Conservation (phyloP, 805 yeast species). For the Maudiozyma serrabonitensis region DNA sequence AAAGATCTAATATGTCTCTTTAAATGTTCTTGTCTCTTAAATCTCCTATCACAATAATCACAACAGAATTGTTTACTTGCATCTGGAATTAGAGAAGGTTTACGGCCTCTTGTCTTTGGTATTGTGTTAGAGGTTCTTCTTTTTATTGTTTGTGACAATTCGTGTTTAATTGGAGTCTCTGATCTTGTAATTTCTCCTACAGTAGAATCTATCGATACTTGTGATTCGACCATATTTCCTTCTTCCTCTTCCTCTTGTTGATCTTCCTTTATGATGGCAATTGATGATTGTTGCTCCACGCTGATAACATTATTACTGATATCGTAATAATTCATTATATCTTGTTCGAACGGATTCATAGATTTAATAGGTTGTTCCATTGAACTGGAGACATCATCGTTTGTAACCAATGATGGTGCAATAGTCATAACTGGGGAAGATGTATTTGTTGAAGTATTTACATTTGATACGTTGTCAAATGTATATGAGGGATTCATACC, state of each 20-base stretch:
- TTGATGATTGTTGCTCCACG: not conserved
- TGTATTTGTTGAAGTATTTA: not conserved
- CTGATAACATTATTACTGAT: not conserved
- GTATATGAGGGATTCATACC: not conserved
- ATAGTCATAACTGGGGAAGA: slow-evolving; percentile 1
- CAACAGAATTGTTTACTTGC: slow-evolving; percentile 51
- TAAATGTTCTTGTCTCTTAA: slow-evolving; percentile 69
- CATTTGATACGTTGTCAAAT: not conserved
- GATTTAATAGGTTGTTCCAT: not conserved
- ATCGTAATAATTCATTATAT: not conserved
- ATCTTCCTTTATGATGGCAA: not conserved
- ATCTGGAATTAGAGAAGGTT: slow-evolving; percentile 52
- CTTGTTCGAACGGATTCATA: not conserved
- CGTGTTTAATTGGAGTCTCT: not conserved
- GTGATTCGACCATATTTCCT: not conserved
- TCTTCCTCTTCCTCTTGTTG: not conserved
- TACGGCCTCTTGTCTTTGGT: slow-evolving; percentile 50
- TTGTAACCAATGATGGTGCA: slow-evolving; percentile 1
- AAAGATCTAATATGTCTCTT: slow-evolving; percentile 65
- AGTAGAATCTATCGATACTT: not conserved
- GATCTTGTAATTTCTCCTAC: not conserved
- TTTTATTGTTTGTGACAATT: not conserved
- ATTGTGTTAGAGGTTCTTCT: slow-evolving; percentile 5
- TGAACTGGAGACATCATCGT: not conserved
- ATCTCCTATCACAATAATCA: slow-evolving; percentile 52